Evolutionary conservation across 345 rosid genomes (phyloP).

Genomic region (Xanthoceras sorbifolium): DNA sequence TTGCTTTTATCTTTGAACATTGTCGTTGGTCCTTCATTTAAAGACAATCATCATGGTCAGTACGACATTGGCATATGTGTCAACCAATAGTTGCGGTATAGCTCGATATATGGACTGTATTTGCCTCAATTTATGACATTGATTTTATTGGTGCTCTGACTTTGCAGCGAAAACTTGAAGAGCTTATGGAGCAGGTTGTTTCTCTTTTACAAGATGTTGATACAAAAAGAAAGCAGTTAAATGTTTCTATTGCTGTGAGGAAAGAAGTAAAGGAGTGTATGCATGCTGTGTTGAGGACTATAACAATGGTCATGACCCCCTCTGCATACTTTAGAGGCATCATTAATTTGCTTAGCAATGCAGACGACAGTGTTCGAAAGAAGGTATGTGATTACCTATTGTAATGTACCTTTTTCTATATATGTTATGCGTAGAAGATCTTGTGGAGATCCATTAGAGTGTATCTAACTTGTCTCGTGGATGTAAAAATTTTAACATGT

Average conservation of each 20-base stretch:
- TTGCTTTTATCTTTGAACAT: conserved; percentile 5
- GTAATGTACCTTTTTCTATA: not conserved
- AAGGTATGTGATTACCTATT: conserved; percentile 54
- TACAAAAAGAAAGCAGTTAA: conserved; percentile 46
- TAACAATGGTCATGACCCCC: conserved; percentile 59
- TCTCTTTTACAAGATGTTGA: conserved; percentile 52
- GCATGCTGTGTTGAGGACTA: conserved; percentile 57
- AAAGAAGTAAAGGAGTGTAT: conserved; percentile 58
- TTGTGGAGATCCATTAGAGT: not conserved
- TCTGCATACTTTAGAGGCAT: conserved; percentile 71
- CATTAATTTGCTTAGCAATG: conserved; percentile 59
- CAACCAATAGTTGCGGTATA: not conserved
- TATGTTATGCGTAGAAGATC: not conserved
- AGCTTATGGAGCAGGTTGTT: conserved; percentile 75
- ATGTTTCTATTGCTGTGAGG: conserved; percentile 38
- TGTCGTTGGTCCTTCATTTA: not conserved
- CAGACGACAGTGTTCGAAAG: conserved; percentile 57
- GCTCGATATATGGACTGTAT: not conserved
- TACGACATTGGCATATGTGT: not conserved
- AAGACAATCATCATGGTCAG: not conserved
- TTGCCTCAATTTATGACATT: not conserved
- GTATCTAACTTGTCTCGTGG: not conserved
- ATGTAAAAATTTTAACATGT: not conserved
- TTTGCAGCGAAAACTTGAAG: conserved; percentile 65
- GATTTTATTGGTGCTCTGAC: not conserved